A percentile compares a stretch with the other conserved stretches of the same genome.
Conservation (phyloP, 495 filamentous ascomycete genomes). For the Neurospora terricola region DNA sequence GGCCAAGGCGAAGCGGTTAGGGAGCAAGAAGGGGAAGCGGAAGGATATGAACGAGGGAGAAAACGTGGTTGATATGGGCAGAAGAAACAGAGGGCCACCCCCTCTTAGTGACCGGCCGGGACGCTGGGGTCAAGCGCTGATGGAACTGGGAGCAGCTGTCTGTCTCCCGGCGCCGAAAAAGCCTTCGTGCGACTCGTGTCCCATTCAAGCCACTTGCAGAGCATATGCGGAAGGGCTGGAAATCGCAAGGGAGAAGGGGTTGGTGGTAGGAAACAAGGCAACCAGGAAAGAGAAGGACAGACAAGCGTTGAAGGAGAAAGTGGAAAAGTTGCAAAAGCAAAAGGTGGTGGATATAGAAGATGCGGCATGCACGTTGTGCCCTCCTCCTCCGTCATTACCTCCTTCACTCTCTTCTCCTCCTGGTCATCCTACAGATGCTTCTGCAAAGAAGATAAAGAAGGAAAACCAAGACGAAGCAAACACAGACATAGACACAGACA, state of each 20-base stretch:
- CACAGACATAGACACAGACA: neutral
- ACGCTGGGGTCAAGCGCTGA: neutral
- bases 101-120: neutral
- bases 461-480: neutral
- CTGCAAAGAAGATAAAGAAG: neutral
- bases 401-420: too few relatives aligned
- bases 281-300: neutral
- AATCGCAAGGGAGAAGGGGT: neutral
- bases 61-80: neutral
- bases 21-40: neutral
- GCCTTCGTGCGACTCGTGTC: neutral
- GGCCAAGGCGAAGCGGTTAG: neutral
- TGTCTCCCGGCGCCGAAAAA: neutral
- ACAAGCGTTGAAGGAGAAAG: neutral
- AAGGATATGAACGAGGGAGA: neutral
- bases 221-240: neutral
- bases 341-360: neutral
- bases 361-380: neutral
- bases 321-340: neutral
- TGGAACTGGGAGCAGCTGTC: neutral
- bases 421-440: neutral
- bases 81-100: neutral
- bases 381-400: neutral
- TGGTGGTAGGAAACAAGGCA: neutral
- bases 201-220: neutral